phyloP scores from a whole-genome alignment of 305 asterid genomes.

The Rubia peregrina region DNA sequence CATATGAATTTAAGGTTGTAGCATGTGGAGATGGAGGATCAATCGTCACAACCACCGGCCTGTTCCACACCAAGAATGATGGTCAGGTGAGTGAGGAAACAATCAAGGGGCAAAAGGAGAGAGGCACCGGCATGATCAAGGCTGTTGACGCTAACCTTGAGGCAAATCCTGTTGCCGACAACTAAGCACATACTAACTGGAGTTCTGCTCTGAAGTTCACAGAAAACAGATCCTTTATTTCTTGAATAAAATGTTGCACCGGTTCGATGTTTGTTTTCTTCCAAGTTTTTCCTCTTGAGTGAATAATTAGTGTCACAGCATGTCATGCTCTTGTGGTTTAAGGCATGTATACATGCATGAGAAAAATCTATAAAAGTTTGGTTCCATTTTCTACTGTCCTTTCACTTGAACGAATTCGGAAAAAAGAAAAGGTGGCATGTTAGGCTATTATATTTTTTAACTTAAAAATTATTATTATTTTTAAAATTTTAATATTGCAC shows the following conservation, averaged over 20 bases:
- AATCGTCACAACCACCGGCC: conserved; percentile 30
- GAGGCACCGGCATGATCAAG: conserved; percentile 18
- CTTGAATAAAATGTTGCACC: not conserved
- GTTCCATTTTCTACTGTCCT: too few relatives aligned
- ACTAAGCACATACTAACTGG: not conserved
- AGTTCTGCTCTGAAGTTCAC: not conserved
- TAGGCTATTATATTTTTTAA: too few relatives aligned
- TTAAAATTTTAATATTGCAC: too few relatives aligned
- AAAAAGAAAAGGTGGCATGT: too few relatives aligned
- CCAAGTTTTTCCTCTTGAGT: not conserved
- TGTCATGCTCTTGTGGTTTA: too few relatives aligned
- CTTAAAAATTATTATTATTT: too few relatives aligned
- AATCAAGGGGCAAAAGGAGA: conserved; percentile 40
- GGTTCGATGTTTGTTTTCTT: not conserved
- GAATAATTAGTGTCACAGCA: not conserved
- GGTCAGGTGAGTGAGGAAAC: conserved; percentile 27
- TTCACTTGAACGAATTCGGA: too few relatives aligned
- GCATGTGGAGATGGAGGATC: conserved; percentile 40
- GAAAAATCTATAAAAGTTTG: too few relatives aligned
- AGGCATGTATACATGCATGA: too few relatives aligned
- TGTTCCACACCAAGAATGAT: conserved; percentile 34
- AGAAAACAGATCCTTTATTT: too few relatives aligned
- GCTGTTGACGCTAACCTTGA: conserved; percentile 23
- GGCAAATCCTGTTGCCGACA: conserved; percentile 20
- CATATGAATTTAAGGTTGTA: conserved; percentile 32